phyloP scores from a whole-genome alignment of 306 rosid species.

The Corylus americana region DNA sequence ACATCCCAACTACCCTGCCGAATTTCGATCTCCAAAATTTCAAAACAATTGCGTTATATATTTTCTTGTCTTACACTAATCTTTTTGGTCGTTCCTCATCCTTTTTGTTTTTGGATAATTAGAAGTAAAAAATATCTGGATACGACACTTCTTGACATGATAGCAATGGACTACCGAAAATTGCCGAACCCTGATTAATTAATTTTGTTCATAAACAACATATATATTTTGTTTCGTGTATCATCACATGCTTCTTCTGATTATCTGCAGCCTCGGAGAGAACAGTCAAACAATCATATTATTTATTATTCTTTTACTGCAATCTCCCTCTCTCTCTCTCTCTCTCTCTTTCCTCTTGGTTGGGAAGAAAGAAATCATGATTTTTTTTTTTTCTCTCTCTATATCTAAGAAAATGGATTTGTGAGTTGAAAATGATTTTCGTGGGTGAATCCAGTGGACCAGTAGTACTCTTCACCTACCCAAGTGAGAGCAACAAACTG shows the following conservation, averaged over 20 bases:
- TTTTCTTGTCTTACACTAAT: not conserved
- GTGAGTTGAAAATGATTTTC: not conserved
- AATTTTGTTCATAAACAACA: too few species aligned
- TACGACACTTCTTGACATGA: not conserved
- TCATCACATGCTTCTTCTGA: not conserved
- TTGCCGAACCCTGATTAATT: too few species aligned
- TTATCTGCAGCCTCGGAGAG: too few species aligned
- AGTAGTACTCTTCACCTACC: not conserved
- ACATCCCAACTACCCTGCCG: conserved; percentile 27
- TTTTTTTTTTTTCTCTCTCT: not conserved
- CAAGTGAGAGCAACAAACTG: not conserved
- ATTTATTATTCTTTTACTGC: too few species aligned
- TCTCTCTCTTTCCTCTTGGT: too few species aligned
- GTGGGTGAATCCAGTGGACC: not conserved
- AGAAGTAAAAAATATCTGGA: not conserved
- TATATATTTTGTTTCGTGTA: not conserved
- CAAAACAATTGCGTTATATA: not conserved
- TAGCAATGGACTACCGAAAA: too few species aligned
- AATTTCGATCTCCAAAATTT: not conserved
- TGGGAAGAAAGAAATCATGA: not conserved
- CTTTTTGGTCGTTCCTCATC: not conserved
- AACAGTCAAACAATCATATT: too few species aligned
- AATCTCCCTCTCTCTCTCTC: too few species aligned
- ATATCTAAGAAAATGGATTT: too few species aligned
- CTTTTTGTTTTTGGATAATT: not conserved